Conservation (phyloP, 2,329 filamentous ascomycete species). For the Pseudogymnoascus destructans region DNA sequence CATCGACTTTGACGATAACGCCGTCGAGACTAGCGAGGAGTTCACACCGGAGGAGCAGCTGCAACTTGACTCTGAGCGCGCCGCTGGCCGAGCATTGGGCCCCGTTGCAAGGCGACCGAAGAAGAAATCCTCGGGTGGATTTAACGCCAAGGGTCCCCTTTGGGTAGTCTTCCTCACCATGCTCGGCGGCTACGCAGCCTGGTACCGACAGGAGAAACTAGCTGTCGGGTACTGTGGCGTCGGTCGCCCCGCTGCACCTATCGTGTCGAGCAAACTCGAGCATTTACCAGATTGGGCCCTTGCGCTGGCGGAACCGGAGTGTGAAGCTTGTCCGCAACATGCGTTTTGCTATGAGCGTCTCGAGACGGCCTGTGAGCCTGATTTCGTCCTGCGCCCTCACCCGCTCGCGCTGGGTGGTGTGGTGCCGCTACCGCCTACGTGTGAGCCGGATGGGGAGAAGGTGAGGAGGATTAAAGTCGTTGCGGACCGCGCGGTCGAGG, state of each 20-base stretch:
- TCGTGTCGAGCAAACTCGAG: slow-evolving; percentile 39
- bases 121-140: slow-evolving; percentile 32
- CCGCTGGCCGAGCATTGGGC: slow-evolving; percentile 37
- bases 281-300: slow-evolving; percentile 59
- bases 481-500: slow-evolving; percentile 75
- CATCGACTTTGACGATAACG: slow-evolving; percentile 31
- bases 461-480: slow-evolving; percentile 75
- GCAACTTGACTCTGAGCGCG: slow-evolving; percentile 60
- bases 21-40: slow-evolving; percentile 67
- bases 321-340: slow-evolving; percentile 81
- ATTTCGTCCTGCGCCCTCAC: slow-evolving; percentile 75
- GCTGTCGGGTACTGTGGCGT: slow-evolving; percentile 90
- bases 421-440: slow-evolving; percentile 76
- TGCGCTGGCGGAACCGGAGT: slow-evolving; percentile 60
- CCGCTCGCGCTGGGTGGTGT: slow-evolving; percentile 71
- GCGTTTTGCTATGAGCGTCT: slow-evolving; percentile 77
- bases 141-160: slow-evolving; percentile 49
- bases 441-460: slow-evolving; percentile 90
- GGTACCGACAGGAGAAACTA: slow-evolving; percentile 93
- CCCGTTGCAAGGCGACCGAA: slow-evolving; percentile 31
- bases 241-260: slow-evolving; percentile 45
- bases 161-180: slow-evolving; percentile 59
- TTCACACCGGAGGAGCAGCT: slow-evolving; percentile 87
- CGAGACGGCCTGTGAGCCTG: slow-evolving; percentile 66
- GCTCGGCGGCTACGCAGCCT: slow-evolving; percentile 58